Percentiles rank a stretch among this genome's conserved stretches.
Evolutionary conservation across 169 alveolate species (phyloP).

Genomic region (Plasmodium cynomolgi): DNA sequence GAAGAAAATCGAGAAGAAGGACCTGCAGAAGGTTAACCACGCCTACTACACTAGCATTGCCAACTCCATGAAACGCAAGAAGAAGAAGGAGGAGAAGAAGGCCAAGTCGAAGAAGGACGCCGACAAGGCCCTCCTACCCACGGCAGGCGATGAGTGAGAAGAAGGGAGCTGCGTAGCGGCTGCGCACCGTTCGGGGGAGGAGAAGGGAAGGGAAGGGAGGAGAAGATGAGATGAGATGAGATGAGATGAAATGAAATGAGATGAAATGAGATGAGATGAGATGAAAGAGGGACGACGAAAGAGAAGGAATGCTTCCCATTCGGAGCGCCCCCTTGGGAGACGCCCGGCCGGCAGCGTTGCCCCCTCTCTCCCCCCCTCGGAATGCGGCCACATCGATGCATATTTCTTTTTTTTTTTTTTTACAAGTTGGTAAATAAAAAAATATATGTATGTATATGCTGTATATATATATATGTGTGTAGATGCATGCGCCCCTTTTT

Average conservation of each 20-base stretch:
- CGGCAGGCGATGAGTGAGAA: constrained; percentile 32
- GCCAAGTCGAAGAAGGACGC: constrained; percentile 46
- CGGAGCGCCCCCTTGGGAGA: no score
- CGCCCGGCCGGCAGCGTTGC: no score
- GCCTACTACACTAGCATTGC: constrained; percentile 45
- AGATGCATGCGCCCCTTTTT: not conserved
- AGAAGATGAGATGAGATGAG: no score
- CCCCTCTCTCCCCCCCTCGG: not conserved
- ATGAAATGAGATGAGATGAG: no score
- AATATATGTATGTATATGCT: not conserved
- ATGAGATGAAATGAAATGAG: no score
- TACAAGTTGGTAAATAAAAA: not conserved
- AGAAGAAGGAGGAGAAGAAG: constrained; percentile 52
- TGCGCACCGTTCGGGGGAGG: not conserved
- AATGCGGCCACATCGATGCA: not conserved
- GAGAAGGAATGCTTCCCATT: no score
- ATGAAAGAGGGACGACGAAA: not conserved
- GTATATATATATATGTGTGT: not conserved
- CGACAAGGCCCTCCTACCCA: constrained; percentile 4
- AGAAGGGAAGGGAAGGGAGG: not conserved
- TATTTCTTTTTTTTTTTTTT: not conserved
- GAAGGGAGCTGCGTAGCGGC: no score
- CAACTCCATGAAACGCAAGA: constrained; percentile 29
- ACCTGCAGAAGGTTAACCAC: constrained; percentile 29
- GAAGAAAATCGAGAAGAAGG: constrained; percentile 35